phyloP scores from a whole-genome alignment of 2,329 filamentous ascomycete species.

The Trichoderma sp. region DNA sequence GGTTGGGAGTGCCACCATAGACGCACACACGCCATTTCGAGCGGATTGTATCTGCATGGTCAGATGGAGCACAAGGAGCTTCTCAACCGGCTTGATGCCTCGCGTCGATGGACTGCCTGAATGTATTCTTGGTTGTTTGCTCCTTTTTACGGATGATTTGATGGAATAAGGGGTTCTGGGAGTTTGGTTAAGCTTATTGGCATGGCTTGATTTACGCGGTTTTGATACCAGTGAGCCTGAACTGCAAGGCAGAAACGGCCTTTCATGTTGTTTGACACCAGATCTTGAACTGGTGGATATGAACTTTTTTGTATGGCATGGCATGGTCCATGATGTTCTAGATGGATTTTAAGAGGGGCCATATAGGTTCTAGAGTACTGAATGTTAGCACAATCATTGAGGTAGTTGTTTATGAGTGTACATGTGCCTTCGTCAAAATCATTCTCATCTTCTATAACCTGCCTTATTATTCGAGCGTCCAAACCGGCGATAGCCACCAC shows the following conservation, averaged over 20 bases:
- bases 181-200: not conserved
- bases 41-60: constrained; percentile 63
- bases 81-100: constrained; percentile 64
- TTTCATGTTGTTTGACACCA: not conserved
- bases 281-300: not conserved
- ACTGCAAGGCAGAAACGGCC: not conserved
- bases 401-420: not conserved
- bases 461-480: too few species aligned
- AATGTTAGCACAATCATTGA: not conserved
- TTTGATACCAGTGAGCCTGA: not conserved
- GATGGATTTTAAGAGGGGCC: not conserved
- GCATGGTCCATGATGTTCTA: not conserved
- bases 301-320: not conserved
- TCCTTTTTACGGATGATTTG: not conserved
- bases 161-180: not conserved
- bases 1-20: constrained; percentile 56
- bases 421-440: too few species aligned
- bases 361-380: not conserved
- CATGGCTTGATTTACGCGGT: not conserved
- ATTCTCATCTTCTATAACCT: too few species aligned
- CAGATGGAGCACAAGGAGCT: constrained; percentile 76
- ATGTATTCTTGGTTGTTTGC: not conserved
- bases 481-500: not conserved
- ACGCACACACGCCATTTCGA: constrained; percentile 38
- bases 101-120: not conserved